Conservation (phyloP, 2,329 filamentous ascomycete genomes). For the Sporothrix dimorphospora region DNA sequence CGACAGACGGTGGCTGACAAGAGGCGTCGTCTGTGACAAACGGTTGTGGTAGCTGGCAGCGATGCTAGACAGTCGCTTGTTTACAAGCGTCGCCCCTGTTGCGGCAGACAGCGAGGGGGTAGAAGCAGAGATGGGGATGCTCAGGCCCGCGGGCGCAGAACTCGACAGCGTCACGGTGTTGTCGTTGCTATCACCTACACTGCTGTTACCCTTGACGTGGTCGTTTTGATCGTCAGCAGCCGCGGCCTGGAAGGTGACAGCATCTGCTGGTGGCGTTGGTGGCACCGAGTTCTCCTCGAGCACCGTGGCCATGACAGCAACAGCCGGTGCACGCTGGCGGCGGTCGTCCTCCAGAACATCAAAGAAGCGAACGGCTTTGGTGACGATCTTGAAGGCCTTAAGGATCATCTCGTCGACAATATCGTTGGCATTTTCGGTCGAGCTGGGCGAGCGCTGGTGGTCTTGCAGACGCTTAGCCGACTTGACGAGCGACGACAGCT, state of each 20-base stretch:
- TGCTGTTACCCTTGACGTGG: slow-evolving; percentile 31
- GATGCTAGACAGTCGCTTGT: slow-evolving; percentile 49
- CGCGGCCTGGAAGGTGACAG: slow-evolving; percentile 49
- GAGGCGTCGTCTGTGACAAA: slow-evolving; percentile 45
- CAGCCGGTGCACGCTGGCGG: slow-evolving; percentile 52
- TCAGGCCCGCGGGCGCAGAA: background rate
- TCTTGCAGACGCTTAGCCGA: slow-evolving; percentile 84
- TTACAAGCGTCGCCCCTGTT: slow-evolving; percentile 39
- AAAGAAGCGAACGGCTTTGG: slow-evolving; percentile 83
- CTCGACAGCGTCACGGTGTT: slow-evolving; percentile 42
- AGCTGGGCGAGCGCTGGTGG: slow-evolving; percentile 56
- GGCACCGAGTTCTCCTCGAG: slow-evolving; percentile 61
- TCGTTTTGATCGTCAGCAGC: slow-evolving; percentile 36
- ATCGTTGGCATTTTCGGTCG: slow-evolving; percentile 66
- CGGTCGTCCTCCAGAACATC: slow-evolving; percentile 77
- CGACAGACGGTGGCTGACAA: slow-evolving; percentile 52
- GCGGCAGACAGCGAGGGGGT: slow-evolving; percentile 35
- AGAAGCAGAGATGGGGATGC: background rate
- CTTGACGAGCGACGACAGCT: slow-evolving; percentile 87
- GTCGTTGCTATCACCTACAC: slow-evolving; percentile 43
- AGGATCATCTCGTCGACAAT: slow-evolving; percentile 91
- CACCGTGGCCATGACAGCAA: slow-evolving; percentile 64
- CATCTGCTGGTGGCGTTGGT: slow-evolving; percentile 66
- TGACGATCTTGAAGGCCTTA: slow-evolving; percentile 93
- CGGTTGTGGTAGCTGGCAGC: slow-evolving; percentile 37